phyloP scores from a whole-genome alignment of 139 green algal species.

The Ettlia oleoabundans region DNA sequence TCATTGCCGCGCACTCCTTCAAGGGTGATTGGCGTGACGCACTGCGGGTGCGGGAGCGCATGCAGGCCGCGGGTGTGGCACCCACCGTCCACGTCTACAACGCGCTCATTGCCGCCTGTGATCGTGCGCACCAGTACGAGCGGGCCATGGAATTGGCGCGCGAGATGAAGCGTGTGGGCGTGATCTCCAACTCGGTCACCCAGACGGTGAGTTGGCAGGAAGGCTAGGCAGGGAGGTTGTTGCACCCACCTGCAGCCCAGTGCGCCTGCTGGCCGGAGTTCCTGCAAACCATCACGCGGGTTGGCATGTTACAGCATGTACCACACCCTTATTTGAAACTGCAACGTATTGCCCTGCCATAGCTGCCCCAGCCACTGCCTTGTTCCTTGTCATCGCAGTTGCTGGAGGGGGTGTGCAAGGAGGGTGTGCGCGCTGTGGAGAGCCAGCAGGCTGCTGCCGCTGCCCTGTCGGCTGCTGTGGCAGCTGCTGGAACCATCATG shows the following conservation, averaged over 20 bases:
- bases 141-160: slow-evolving; percentile 57
- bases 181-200: slow-evolving; percentile 45
- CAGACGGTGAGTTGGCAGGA: slow-evolving; percentile 16
- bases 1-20: slow-evolving; percentile 78
- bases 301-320: no score
- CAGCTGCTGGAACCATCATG: slow-evolving; percentile 76
- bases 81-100: slow-evolving; percentile 86
- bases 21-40: slow-evolving; percentile 65
- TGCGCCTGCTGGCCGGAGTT: no score
- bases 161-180: slow-evolving; percentile 42
- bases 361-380: background rate
- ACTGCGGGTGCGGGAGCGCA: slow-evolving; percentile 59
- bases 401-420: slow-evolving; percentile 65
- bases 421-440: slow-evolving; percentile 72
- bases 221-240: no score
- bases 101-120: slow-evolving; percentile 82
- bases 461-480: slow-evolving; percentile 80
- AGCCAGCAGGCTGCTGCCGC: slow-evolving; percentile 75
- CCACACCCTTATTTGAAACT: no score
- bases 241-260: no score
- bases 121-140: slow-evolving; percentile 70
- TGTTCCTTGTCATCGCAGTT: slow-evolving; percentile 44
- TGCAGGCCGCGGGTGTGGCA: slow-evolving; percentile 37
- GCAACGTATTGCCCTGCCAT: no score
- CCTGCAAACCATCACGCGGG: no score